Evolutionary conservation across 2,329 filamentous ascomycete genomes (phyloP).

Genomic region (Hypoxylon sp.): DNA sequence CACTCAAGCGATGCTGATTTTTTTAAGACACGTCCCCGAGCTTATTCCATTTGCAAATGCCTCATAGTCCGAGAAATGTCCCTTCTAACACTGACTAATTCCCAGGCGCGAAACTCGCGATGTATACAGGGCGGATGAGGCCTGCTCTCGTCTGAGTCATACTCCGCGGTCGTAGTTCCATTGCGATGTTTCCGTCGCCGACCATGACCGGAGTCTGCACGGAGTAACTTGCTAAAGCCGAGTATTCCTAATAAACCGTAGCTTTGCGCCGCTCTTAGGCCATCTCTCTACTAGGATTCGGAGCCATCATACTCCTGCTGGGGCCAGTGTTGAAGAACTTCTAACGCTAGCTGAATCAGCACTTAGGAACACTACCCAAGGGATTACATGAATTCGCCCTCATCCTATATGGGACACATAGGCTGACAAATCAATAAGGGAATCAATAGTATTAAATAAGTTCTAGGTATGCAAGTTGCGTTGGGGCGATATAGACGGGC

Average conservation of each 20-base stretch:
- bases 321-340: conserved; percentile 16
- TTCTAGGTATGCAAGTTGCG: too few relatives aligned
- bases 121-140: too few relatives aligned
- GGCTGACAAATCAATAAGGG: conserved; percentile 34
- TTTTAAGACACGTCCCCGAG: conserved; percentile 2
- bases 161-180: too few relatives aligned
- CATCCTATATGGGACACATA: too few relatives aligned
- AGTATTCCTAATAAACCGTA: conserved; percentile 17
- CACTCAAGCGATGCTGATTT: conserved; percentile 6
- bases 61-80: neutral
- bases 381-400: conserved; percentile 3
- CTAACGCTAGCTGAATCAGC: conserved; percentile 30
- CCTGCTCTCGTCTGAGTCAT: conserved; percentile 30
- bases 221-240: conserved; percentile 7
- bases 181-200: too few relatives aligned
- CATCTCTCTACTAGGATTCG: too few relatives aligned
- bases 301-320: conserved; percentile 9
- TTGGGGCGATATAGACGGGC: too few relatives aligned
- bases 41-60: conserved; percentile 17
- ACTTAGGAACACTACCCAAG: conserved; percentile 12
- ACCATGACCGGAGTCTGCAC: neutral
- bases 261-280: conserved; percentile 15
- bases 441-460: too few relatives aligned
- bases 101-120: neutral
- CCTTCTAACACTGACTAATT: neutral